phyloP scores from a whole-genome alignment of 805 yeast genomes.

The Brettanomyces custersianus region DNA sequence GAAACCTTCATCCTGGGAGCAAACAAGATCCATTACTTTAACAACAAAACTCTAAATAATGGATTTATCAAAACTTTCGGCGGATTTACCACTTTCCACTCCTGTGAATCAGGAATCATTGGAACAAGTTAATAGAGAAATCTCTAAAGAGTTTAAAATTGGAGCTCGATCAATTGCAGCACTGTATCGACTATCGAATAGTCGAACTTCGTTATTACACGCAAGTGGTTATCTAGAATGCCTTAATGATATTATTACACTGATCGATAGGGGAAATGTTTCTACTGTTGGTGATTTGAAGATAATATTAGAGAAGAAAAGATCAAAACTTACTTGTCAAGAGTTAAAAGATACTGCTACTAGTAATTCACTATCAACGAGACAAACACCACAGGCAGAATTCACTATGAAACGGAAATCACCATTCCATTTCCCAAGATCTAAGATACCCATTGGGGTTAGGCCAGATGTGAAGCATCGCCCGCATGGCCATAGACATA shows the following conservation, averaged over 20 bases:
- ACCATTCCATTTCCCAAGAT: slow-evolving; percentile 21
- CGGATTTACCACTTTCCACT: slow-evolving; percentile 42
- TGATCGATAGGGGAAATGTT: slow-evolving; percentile 14
- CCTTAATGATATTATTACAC: slow-evolving; percentile 39
- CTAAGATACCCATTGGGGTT: slow-evolving; percentile 10
- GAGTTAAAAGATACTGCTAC: neutral
- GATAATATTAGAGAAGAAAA: slow-evolving; percentile 26
- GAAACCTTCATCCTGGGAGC: no score
- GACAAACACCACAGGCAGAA: slow-evolving; percentile 3
- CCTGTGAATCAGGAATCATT: slow-evolving; percentile 41
- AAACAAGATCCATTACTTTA: neutral
- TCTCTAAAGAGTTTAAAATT: slow-evolving; percentile 54
- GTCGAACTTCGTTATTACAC: slow-evolving; percentile 36
- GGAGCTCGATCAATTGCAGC: slow-evolving; percentile 70
- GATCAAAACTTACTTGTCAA: slow-evolving; percentile 13
- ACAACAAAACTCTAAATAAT: neutral
- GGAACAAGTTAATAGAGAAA: slow-evolving; percentile 39
- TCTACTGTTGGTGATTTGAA: slow-evolving; percentile 30
- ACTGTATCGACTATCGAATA: slow-evolving; percentile 51
- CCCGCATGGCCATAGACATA: neutral
- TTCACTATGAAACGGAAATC: slow-evolving; percentile 11
- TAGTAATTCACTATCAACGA: neutral
- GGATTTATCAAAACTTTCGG: slow-evolving; percentile 49
- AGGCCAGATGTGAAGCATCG: slow-evolving; percentile 7
- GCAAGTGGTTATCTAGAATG: slow-evolving; percentile 56